Percentiles rank a stretch among this genome's conserved stretches.
phyloP scores from a whole-genome alignment of 176 grass and related monocot species.

The Eragrostis curvula region DNA sequence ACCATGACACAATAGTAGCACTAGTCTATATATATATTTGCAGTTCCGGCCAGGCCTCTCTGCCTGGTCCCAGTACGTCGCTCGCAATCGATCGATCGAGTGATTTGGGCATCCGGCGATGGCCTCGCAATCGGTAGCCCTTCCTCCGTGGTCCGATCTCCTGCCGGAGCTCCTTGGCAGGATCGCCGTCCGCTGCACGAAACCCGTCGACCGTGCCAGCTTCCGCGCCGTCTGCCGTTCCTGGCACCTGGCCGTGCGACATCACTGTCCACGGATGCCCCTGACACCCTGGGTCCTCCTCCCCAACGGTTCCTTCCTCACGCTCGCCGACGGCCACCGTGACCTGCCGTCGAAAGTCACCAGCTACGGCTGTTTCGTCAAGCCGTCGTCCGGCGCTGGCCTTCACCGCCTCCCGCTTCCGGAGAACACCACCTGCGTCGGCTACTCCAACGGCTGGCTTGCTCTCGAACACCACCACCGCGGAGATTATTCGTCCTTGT shows the following conservation, averaged over 20 bases:
- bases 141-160: neutral
- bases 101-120: no score
- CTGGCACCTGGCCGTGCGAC: neutral
- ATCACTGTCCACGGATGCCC: neutral
- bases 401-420: neutral
- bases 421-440: neutral
- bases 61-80: no score
- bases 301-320: neutral
- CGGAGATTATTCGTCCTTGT: no score
- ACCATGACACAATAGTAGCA: no score
- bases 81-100: no score
- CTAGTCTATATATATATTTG: no score
- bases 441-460: neutral
- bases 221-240: conserved; percentile 7
- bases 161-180: conserved; percentile 11
- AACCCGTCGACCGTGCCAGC: neutral
- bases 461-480: neutral
- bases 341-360: neutral
- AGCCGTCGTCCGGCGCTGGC: neutral
- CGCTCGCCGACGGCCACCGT: neutral
- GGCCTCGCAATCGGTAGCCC: no score
- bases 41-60: no score
- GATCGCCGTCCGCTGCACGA: neutral
- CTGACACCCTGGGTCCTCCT: neutral
- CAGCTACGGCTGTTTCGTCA: neutral